These are phyloP conservation scores for Hondaea fermentalgiana DNA, from an alignment of 108 stramenopile species.

Conservation along the genomic window DNA sequence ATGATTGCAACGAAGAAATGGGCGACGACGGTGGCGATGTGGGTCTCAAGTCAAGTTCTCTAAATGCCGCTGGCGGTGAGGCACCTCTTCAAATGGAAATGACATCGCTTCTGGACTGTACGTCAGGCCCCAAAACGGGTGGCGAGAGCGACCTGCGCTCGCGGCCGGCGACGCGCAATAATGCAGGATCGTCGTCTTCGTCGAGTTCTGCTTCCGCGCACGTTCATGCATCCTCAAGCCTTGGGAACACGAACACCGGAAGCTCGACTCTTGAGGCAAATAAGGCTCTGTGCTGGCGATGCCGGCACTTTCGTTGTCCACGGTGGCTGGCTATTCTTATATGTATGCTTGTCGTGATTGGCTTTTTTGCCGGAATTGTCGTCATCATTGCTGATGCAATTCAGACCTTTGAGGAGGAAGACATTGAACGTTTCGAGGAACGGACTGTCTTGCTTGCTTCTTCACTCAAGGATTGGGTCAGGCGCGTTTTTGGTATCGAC, in stretches of 20 bases:
- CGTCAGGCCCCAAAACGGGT: background rate
- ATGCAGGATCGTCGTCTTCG: background rate
- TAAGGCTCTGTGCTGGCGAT: background rate
- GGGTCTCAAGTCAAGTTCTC: background rate
- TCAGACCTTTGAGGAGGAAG: slow-evolving; percentile 14
- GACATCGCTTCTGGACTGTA: background rate
- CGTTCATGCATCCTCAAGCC: background rate
- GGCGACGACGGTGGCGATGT: background rate
- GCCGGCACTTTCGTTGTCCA: background rate
- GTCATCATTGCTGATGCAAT: background rate
- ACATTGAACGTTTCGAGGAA: background rate
- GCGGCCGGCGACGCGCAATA: background rate
- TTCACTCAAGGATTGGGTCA: background rate
- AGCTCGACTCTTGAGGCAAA: background rate
- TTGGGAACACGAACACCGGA: background rate
- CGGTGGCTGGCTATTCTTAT: background rate
- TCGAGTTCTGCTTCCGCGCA: background rate
- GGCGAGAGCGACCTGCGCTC: background rate
- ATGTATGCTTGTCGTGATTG: background rate
- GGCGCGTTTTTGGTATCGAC: background rate
- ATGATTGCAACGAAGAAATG: background rate
- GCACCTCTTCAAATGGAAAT: background rate
- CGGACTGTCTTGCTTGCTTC: background rate
- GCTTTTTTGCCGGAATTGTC: background rate
- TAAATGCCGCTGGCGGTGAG: background rate